Evolutionary conservation across 1,284 basidiomycete genomes (phyloP).

Genomic region (Irpex lacteus): DNA sequence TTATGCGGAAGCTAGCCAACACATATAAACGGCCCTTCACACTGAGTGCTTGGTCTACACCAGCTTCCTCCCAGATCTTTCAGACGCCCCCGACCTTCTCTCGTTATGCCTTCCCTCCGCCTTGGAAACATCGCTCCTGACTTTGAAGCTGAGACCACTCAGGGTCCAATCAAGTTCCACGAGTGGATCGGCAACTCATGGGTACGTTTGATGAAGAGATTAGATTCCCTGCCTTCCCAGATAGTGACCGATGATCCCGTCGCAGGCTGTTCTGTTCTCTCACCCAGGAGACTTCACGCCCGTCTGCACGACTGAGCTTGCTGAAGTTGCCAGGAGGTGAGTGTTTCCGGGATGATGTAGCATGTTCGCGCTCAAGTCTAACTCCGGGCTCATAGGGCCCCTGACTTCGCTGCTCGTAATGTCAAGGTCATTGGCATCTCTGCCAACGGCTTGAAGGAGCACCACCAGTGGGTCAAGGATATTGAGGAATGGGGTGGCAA

Average conservation of each 20-base stretch:
- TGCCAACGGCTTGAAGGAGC: conserved; percentile 86
- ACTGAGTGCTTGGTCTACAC: neutral
- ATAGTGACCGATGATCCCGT: neutral
- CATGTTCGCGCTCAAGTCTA: neutral
- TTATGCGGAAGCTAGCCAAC: neutral
- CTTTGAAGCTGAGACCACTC: conserved; percentile 82
- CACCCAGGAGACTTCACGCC: conserved; percentile 89
- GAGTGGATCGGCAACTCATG: conserved; percentile 89
- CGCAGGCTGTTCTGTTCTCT: conserved; percentile 82
- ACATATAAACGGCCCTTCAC: conserved; percentile 3
- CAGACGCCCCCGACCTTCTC: neutral
- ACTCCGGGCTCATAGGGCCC: conserved; percentile 36
- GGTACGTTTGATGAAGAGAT: conserved; percentile 43
- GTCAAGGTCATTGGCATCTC: conserved; percentile 96
- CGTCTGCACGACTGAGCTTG: conserved; percentile 96
- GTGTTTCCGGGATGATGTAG: conserved; percentile 1
- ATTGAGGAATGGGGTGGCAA: conserved; percentile 80
- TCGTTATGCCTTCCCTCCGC: conserved; percentile 50
- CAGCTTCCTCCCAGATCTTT: neutral
- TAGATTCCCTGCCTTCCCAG: neutral
- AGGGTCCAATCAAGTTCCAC: conserved; percentile 83
- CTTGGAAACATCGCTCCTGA: conserved; percentile 80
- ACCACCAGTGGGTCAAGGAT: conserved; percentile 90
- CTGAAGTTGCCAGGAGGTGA: conserved; percentile 81
- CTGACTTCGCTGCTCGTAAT: conserved; percentile 83